These are phyloP conservation scores for Phytopythium aichiense DNA, from an alignment of 352 stramenopile genomes.

Conservation along the genomic window DNA sequence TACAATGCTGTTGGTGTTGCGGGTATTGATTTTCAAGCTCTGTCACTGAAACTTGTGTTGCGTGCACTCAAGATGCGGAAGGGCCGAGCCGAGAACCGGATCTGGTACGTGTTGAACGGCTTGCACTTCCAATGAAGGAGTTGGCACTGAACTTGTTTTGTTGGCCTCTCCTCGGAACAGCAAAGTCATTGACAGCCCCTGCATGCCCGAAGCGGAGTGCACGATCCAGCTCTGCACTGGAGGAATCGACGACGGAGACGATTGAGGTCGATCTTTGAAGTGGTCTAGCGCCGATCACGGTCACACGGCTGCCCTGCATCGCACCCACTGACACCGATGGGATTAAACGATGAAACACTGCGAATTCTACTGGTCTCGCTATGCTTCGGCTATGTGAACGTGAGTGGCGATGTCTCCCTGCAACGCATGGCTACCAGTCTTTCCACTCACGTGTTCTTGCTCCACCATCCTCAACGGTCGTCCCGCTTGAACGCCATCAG, in stretches of 20 bases:
- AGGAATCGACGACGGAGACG: slow-evolving; percentile 59
- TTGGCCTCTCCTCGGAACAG: slow-evolving; percentile 16
- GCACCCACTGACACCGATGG: background rate
- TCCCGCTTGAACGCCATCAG: too few relatives aligned
- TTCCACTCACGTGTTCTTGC: too few relatives aligned
- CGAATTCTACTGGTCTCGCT: too few relatives aligned
- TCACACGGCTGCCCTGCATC: slow-evolving; percentile 8
- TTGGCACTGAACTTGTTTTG: background rate
- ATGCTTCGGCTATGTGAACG: too few relatives aligned
- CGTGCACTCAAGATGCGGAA: slow-evolving; percentile 74
- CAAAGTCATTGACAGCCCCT: slow-evolving; percentile 82
- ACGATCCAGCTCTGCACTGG: slow-evolving; percentile 66
- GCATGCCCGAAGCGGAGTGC: slow-evolving; percentile 84
- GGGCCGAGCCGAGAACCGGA: slow-evolving; percentile 86
- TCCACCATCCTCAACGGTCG: too few relatives aligned
- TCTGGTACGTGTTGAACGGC: slow-evolving; percentile 44
- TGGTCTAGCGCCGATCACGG: background rate
- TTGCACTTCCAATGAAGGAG: background rate
- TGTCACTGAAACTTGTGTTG: background rate
- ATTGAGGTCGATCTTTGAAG: slow-evolving; percentile 19
- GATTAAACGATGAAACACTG: too few relatives aligned
- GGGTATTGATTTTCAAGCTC: background rate
- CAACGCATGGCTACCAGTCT: too few relatives aligned
- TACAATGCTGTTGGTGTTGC: slow-evolving; percentile 18
- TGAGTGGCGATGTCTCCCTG: too few relatives aligned